These are phyloP conservation scores for Phalaenopsis equestris DNA, from an alignment of 106 monocot species.

Conservation along the genomic window DNA sequence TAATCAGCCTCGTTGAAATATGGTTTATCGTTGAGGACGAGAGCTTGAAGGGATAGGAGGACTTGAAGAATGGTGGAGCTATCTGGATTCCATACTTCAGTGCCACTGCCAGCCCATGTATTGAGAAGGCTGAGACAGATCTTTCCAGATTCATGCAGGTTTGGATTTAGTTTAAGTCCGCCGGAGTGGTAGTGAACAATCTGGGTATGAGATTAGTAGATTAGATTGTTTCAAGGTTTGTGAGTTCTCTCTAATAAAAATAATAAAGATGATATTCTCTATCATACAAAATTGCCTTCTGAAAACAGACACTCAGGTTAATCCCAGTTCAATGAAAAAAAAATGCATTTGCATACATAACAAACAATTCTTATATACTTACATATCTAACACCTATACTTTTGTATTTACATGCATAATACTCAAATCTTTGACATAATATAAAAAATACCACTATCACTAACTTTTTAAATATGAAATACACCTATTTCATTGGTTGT, in stretches of 20 bases:
- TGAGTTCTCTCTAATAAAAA: not conserved
- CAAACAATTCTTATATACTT: no score
- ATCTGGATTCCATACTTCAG: slow-evolving; percentile 17
- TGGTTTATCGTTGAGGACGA: slow-evolving; percentile 22
- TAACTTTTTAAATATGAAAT: no score
- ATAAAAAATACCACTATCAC: no score
- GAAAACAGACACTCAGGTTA: no score
- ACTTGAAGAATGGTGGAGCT: slow-evolving; percentile 24
- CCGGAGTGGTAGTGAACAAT: slow-evolving; percentile 12
- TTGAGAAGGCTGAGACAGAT: slow-evolving; percentile 24
- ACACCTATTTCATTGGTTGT: no score
- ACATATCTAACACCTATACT: no score
- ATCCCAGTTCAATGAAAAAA: no score
- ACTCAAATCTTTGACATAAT: no score
- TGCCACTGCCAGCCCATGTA: slow-evolving; percentile 14
- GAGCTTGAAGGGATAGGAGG: slow-evolving; percentile 17
- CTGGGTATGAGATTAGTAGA: slow-evolving; percentile 4
- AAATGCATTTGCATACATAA: no score
- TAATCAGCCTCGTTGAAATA: slow-evolving; percentile 17
- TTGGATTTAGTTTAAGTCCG: slow-evolving; percentile 19
- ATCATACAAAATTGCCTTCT: no score
- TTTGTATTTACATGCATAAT: no score
- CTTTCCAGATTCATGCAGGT: slow-evolving; percentile 16
- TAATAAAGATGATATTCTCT: not conserved
- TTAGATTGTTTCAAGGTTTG: not conserved